phyloP scores from a whole-genome alignment of 192 early-diverging fungal species.

The Coemansia sp. region DNA sequence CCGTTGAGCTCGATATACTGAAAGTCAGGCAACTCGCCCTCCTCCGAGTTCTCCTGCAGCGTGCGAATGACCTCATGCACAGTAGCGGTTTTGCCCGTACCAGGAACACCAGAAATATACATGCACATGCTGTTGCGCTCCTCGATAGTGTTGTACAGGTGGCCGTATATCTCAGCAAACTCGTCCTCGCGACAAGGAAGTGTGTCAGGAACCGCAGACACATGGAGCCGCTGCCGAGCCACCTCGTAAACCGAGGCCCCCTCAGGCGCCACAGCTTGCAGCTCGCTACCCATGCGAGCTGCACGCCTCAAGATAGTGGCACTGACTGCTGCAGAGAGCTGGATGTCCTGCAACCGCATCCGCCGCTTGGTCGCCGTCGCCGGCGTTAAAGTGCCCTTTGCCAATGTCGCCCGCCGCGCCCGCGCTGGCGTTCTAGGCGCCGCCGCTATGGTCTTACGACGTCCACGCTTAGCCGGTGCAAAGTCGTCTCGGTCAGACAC shows the following conservation, averaged over 20 bases:
- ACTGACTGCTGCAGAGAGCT: slow-evolving; percentile 30
- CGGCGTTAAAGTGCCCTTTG: slow-evolving; percentile 4
- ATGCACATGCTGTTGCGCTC: slow-evolving; percentile 82
- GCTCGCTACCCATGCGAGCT: slow-evolving; percentile 17
- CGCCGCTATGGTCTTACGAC: not conserved
- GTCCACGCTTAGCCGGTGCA: slow-evolving; percentile 4
- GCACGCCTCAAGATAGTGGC: slow-evolving; percentile 25
- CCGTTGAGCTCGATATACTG: slow-evolving; percentile 96
- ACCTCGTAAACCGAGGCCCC: slow-evolving; percentile 58
- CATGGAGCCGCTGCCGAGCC: slow-evolving; percentile 80
- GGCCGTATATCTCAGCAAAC: slow-evolving; percentile 76
- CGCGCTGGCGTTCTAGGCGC: slow-evolving; percentile 4
- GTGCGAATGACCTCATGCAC: slow-evolving; percentile 79
- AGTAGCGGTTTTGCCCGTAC: slow-evolving; percentile 97
- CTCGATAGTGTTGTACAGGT: slow-evolving; percentile 76
- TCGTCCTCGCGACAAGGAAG: slow-evolving; percentile 95
- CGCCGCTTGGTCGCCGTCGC: slow-evolving; percentile 20
- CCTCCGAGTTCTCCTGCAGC: slow-evolving; percentile 59
- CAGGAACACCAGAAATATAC: slow-evolving; percentile 95
- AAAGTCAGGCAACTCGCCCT: slow-evolving; percentile 67
- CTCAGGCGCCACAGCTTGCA: slow-evolving; percentile 6
- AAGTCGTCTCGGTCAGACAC: slow-evolving; percentile 6
- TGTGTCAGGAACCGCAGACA: slow-evolving; percentile 82
- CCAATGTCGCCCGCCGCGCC: slow-evolving; percentile 2
- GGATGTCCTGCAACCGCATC: slow-evolving; percentile 40